Conservation (phyloP, 2,329 filamentous ascomycete species). For the Aspergillus uvarum region DNA sequence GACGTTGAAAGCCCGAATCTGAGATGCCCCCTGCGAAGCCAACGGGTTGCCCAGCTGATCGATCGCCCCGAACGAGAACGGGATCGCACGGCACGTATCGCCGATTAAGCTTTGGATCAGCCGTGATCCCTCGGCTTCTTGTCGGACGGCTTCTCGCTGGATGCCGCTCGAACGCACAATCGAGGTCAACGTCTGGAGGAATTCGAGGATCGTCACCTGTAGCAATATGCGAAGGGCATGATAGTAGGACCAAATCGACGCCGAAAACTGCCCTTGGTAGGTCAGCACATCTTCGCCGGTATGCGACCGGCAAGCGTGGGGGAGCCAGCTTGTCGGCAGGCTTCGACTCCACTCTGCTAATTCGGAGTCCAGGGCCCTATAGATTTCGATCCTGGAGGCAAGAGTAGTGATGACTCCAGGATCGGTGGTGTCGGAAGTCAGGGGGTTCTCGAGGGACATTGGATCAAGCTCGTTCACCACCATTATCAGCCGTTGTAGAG, state of each 20-base stretch:
- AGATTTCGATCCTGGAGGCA: conserved; percentile 25
- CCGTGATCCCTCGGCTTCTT: conserved; percentile 13
- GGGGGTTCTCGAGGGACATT: conserved; percentile 26
- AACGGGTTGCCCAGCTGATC: conserved; percentile 32
- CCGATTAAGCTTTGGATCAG: conserved; percentile 35
- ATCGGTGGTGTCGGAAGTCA: conserved; percentile 7
- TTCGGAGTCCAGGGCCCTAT: conserved; percentile 28
- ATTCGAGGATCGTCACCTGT: conserved; percentile 30
- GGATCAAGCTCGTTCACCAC: conserved; percentile 32
- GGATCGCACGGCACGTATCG: conserved; percentile 37
- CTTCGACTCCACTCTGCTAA: conserved; percentile 32
- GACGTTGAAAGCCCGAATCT: conserved; percentile 33
- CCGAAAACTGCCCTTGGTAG: conserved; percentile 31
- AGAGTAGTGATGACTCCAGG: conserved; percentile 20
- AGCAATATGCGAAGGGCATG: conserved; percentile 36
- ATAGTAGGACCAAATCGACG: conserved; percentile 38
- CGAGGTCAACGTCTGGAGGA: conserved; percentile 22
- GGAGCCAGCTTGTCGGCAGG: conserved; percentile 35
- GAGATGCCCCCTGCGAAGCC: conserved; percentile 14
- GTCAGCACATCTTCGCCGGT: conserved; percentile 33
- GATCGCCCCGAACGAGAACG: conserved; percentile 34
- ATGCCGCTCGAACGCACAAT: conserved; percentile 13
- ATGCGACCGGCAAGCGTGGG: conserved; percentile 30
- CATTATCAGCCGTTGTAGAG: conserved; percentile 33
- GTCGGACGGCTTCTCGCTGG: conserved; percentile 2